phyloP scores from a whole-genome alignment of 345 rosid species.

The Sisymbrium altissimum region DNA sequence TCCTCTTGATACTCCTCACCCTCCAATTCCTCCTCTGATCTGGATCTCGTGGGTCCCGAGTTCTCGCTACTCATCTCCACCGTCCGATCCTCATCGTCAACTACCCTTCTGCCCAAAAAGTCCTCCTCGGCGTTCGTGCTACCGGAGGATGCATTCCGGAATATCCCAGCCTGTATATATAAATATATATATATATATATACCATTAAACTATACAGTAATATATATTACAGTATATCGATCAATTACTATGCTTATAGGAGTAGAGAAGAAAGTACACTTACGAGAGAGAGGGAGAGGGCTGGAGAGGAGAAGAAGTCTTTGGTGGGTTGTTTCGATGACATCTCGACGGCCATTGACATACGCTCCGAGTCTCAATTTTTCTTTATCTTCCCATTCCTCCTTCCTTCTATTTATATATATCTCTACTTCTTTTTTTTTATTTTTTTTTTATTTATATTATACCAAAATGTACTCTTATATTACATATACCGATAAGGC shows the following conservation, averaged over 20 bases:
- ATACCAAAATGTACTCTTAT: conserved; percentile 8
- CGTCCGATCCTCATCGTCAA: conserved; percentile 49
- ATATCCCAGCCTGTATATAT: conserved; percentile 76
- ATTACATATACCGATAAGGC: not conserved
- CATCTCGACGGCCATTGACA: conserved; percentile 87
- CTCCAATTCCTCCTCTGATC: conserved; percentile 76
- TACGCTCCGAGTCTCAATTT: conserved; percentile 26
- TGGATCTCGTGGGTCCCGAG: conserved; percentile 80
- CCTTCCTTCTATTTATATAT: conserved; percentile 27
- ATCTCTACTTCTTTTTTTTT: not conserved
- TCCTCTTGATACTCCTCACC: conserved; percentile 54
- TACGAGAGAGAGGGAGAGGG: conserved; percentile 94
- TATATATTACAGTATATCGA: not conserved
- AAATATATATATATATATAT: not conserved
- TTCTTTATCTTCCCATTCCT: conserved; percentile 12
- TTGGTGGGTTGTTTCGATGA: conserved; percentile 74
- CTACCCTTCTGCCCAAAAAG: conserved; percentile 49
- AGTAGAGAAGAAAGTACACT: not conserved
- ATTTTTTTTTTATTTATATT: not conserved
- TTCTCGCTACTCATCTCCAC: conserved; percentile 95
- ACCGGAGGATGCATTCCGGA: conserved; percentile 58
- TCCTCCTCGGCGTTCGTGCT: conserved; percentile 67
- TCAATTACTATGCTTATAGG: not conserved
- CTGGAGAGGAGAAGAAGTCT: conserved; percentile 95
- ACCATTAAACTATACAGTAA: not conserved